These are phyloP conservation scores for Apiotrichum veenhuisii DNA, from an alignment of 1,284 basidiomycete genomes.

Conservation along the genomic window DNA sequence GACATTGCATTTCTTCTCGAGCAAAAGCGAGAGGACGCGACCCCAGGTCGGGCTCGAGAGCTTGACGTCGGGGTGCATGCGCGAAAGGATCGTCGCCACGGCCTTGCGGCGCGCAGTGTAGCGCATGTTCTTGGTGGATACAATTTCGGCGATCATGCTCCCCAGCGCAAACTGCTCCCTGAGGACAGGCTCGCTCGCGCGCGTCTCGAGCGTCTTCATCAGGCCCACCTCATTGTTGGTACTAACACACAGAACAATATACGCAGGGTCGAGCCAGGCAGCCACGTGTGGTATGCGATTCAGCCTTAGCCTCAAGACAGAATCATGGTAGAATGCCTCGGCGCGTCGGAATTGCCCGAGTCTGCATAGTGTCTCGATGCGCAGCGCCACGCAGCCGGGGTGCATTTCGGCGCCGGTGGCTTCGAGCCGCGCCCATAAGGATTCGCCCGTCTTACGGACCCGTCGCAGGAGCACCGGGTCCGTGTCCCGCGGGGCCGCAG, in stretches of 20 bases:
- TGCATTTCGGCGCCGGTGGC: background rate
- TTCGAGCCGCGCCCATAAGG: too few species aligned
- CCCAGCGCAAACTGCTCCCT: background rate
- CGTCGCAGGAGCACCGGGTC: too few species aligned
- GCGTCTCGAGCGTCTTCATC: background rate
- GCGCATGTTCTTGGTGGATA: background rate
- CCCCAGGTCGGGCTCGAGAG: background rate
- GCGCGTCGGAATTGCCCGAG: background rate
- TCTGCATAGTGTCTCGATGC: background rate
- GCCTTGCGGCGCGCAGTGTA: background rate
- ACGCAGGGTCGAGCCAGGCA: background rate
- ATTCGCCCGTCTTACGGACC: too few species aligned
- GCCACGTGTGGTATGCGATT: too few species aligned
- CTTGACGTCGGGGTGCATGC: background rate
- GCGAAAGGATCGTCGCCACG: conserved; percentile 1
- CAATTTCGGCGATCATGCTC: background rate
- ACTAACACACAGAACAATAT: background rate
- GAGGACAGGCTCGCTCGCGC: background rate
- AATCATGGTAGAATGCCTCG: too few species aligned
- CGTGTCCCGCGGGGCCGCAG: too few species aligned
- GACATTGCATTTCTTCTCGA: conserved; percentile 1
- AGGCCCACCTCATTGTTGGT: background rate
- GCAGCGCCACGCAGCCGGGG: background rate
- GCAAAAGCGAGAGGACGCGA: conserved; percentile 5
- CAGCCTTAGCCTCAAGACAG: too few species aligned